A percentile compares a stretch with the other conserved stretches of the same genome.
These are phyloP conservation scores for Cryptococcus amylolentus DNA, from an alignment of 1,284 basidiomycete genomes.

Conservation along the genomic window DNA sequence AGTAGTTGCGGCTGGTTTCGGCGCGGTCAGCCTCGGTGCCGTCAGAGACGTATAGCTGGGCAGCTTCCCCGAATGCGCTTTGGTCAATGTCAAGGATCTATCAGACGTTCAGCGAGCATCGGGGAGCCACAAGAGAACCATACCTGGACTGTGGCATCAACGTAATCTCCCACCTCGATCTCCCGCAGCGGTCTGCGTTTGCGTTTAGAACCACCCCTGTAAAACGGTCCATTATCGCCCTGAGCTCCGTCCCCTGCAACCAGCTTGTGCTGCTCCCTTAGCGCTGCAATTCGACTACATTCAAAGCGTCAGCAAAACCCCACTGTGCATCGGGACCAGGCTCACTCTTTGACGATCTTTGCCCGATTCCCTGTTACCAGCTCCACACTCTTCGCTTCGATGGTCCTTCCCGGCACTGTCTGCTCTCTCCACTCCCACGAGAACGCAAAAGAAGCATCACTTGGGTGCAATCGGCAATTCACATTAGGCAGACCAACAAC, in stretches of 20 bases:
- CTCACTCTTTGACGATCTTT: conserved; percentile 29
- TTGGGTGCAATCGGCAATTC: neutral
- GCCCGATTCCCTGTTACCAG: conserved; percentile 10
- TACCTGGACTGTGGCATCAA: neutral
- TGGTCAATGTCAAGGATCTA: too few species aligned
- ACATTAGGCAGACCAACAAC: conserved; percentile 29
- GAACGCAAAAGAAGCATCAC: conserved; percentile 14
- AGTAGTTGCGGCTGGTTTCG: too few species aligned
- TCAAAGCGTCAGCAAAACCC: conserved; percentile 1
- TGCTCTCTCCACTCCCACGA: conserved; percentile 35
- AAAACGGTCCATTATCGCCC: too few species aligned
- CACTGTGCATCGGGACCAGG: neutral
- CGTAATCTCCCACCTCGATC: neutral
- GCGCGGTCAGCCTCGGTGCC: too few species aligned
- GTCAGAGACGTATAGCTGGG: too few species aligned
- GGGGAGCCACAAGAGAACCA: neutral
- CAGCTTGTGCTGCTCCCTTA: neutral
- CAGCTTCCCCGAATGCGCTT: too few species aligned
- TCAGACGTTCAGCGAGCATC: neutral
- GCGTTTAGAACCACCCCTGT: too few species aligned
- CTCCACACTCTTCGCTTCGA: conserved; percentile 3
- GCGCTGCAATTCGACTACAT: conserved; percentile 9
- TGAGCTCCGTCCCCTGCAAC: too few species aligned
- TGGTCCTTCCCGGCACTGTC: neutral
- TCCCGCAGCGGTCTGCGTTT: too few species aligned